Conservation (phyloP, 495 filamentous ascomycete species). For the Entonaema liquescens region DNA sequence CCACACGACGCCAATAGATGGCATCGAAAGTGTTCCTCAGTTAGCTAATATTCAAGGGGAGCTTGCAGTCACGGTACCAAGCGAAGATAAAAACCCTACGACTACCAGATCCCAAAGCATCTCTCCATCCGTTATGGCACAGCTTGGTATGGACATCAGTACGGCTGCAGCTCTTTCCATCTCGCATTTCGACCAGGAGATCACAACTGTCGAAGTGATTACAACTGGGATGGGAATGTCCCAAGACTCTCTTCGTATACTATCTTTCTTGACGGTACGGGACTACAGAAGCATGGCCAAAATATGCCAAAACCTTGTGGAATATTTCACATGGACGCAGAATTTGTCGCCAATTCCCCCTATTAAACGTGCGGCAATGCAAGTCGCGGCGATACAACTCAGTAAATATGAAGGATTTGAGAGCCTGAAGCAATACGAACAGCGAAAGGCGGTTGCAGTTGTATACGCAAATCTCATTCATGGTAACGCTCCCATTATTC, state of each 20-base stretch:
- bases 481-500: slow-evolving; percentile 16
- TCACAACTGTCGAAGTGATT: slow-evolving; percentile 7
- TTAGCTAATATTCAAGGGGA: neutral
- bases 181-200: neutral
- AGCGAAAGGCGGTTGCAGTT: slow-evolving; percentile 12
- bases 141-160: neutral
- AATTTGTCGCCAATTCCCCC: neutral
- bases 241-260: slow-evolving; percentile 15
- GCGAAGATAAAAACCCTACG: neutral
- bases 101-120: too few species aligned
- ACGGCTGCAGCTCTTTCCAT: neutral
- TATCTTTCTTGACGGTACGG: slow-evolving; percentile 6
- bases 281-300: slow-evolving; percentile 9
- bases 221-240: slow-evolving; percentile 6
- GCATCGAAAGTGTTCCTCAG: neutral
- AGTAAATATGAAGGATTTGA: slow-evolving; percentile 12
- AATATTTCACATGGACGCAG: neutral
- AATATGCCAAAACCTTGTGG: neutral
- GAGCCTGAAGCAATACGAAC: slow-evolving; percentile 14
- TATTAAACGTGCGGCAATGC: neutral
- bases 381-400: slow-evolving; percentile 14
- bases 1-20: neutral
- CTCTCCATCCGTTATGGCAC: neutral
- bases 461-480: slow-evolving; percentile 28
- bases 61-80: neutral